Evolutionary conservation across 495 filamentous ascomycete genomes (phyloP).

Genomic region (Aspergillus sparsus): DNA sequence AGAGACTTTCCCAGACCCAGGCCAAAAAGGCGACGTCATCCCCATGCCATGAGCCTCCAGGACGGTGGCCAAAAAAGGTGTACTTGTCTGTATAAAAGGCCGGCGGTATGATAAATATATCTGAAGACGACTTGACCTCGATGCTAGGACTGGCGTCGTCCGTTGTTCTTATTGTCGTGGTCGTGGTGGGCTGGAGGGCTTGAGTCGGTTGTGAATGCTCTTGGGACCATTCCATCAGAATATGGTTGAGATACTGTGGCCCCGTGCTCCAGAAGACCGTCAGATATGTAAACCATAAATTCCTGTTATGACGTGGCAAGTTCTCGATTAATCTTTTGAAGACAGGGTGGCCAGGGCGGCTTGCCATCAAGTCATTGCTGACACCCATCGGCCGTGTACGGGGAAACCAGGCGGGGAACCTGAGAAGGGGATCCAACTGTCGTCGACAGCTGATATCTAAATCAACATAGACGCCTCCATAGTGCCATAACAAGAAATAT

Average conservation of each 20-base stretch:
- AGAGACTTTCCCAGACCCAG: too few relatives aligned
- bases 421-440: conserved; percentile 9
- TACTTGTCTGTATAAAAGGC: too few relatives aligned
- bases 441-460: conserved; percentile 47
- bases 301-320: background rate
- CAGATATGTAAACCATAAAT: conserved; percentile 9
- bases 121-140: too few relatives aligned
- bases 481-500: conserved; percentile 68
- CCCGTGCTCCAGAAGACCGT: conserved; percentile 14
- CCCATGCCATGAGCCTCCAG: too few relatives aligned
- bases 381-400: conserved; percentile 2
- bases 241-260: conserved; percentile 1
- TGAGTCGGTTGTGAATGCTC: too few relatives aligned
- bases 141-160: too few relatives aligned
- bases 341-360: conserved; percentile 6
- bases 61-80: too few relatives aligned
- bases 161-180: too few relatives aligned
- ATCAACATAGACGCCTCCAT: conserved; percentile 74
- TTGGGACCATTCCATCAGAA: conserved; percentile 1
- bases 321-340: background rate
- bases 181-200: too few relatives aligned
- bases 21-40: too few relatives aligned
- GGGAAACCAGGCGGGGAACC: conserved; percentile 7
- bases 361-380: conserved; percentile 14
- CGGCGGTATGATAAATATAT: too few relatives aligned